These are phyloP conservation scores for Cruciata laevipes DNA, from an alignment of 257 asterid genomes.

Conservation along the genomic window DNA sequence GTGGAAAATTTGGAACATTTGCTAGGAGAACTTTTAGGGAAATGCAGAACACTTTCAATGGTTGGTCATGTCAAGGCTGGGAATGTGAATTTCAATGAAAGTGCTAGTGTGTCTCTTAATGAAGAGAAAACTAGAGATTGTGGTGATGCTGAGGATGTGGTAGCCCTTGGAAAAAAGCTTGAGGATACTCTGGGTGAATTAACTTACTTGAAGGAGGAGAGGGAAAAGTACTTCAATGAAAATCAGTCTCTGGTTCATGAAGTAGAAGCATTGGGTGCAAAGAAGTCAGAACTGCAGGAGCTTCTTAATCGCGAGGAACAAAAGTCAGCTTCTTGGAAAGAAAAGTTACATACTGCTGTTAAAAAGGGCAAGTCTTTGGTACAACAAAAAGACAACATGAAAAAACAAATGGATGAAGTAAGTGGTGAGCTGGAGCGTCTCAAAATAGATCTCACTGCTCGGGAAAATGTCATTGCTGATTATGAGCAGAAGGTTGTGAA, in stretches of 20 bases:
- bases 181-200: conserved; percentile 43
- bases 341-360: conserved; percentile 83
- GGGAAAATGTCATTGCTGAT: conserved; percentile 46
- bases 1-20: conserved; percentile 47
- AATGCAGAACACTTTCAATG: conserved; percentile 36
- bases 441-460: conserved; percentile 39
- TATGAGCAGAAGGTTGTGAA: conserved; percentile 49
- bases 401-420: conserved; percentile 64
- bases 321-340: conserved; percentile 71
- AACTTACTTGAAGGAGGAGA: conserved; percentile 62
- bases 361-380: conserved; percentile 91
- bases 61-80: conserved; percentile 32
- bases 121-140: conserved; percentile 21
- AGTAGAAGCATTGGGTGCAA: conserved; percentile 46
- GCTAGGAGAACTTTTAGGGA: conserved; percentile 54
- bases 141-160: conserved; percentile 36
- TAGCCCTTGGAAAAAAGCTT: conserved; percentile 29
- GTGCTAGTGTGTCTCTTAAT: conserved; percentile 27
- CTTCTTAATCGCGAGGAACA: conserved; percentile 73
- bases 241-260: conserved; percentile 49
- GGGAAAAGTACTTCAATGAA: conserved; percentile 31
- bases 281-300: conserved; percentile 58
- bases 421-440: conserved; percentile 57
- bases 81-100: conserved; percentile 34
- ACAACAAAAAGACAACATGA: conserved; percentile 81